Base-by-base conservation (phyloP, 1,139 yeast species). In the Spathaspora sp. region DNA sequence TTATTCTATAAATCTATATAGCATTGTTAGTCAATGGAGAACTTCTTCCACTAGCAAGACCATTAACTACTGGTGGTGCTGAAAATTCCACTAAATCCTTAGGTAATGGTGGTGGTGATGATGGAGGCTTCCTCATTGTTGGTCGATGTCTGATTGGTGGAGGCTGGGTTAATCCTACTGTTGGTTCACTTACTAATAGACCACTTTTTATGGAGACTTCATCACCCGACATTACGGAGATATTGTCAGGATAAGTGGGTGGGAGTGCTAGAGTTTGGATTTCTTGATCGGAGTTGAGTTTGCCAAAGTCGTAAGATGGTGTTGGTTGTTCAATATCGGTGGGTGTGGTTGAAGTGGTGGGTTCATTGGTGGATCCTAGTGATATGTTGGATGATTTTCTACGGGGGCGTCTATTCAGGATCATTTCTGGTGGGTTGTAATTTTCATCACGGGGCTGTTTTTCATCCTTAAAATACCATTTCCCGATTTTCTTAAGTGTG, bases 371-470 rank as follows among this genome's bases (percentile, higher is more conserved):
- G 7, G 40, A 16, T 24, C 43, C 42, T 11, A 24, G 29, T 25
- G 43, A 43, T 20, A 49, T 59, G 41, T 51, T 54, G 33, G 56
- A 54, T 24, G 60, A 45, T 51, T 58, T 59, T 33, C 76, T 58
- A 4, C 71, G 68, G 11, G 63, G 56, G 54, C 86, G 67, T 56
- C 89, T 67, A 42, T 70, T 80, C 43, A 80, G 72, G 25, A 83
- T 83, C 89, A 84, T 83, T 57, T 82, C 87, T 0, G 88, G 88
- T 0, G 84, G 79, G 2, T 65, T 69, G 51, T 81, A 80, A 34
- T 51, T 54, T 43, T 59, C 53, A 42, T 45, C 43, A 33, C 49
- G 55, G 10, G n/a, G 6, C 15, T 13, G 26, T 11, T 34, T 43
- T n/a, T 71, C 76, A 44, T 78, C 83, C 46, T 76, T 80, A 48